A percentile compares a stretch with the other conserved stretches of the same genome.
Evolutionary conservation across 1,284 basidiomycete species (phyloP).

Genomic region (Sporisorium graminicola): DNA sequence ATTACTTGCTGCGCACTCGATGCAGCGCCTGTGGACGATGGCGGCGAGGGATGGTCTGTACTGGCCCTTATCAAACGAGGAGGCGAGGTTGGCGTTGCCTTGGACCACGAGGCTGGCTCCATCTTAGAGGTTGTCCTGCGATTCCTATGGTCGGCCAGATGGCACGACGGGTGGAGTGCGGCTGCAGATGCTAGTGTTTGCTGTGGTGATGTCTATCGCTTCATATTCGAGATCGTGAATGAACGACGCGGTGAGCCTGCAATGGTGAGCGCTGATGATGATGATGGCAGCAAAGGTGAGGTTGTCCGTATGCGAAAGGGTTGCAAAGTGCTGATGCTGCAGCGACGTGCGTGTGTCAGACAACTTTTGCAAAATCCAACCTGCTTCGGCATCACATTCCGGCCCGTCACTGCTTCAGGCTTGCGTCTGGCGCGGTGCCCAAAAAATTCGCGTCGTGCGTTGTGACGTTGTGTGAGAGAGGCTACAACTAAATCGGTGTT

Average conservation of each 20-base stretch:
- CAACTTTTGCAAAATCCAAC: too few species aligned
- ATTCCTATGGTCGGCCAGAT: background rate
- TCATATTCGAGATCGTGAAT: background rate
- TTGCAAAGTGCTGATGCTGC: too few species aligned
- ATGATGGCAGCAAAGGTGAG: background rate
- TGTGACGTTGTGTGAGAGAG: background rate
- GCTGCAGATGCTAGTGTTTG: background rate
- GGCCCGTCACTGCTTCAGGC: too few species aligned
- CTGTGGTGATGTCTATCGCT: background rate
- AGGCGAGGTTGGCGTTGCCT: slow-evolving; percentile 24
- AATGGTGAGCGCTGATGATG: background rate
- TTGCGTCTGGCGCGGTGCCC: background rate
- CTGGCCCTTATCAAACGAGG: slow-evolving; percentile 24
- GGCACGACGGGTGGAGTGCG: background rate
- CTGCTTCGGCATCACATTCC: too few species aligned
- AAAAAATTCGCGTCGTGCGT: background rate
- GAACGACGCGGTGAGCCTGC: background rate
- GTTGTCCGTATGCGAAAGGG: too few species aligned
- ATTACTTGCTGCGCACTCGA: background rate
- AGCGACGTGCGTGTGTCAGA: too few species aligned
- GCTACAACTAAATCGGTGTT: background rate
- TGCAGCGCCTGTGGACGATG: background rate
- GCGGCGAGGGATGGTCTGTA: slow-evolving; percentile 20
- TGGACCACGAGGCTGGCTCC: background rate
- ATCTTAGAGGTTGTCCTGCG: background rate